Conservation (phyloP, 2,329 filamentous ascomycete species). For the Hymenoscyphus repandus region DNA sequence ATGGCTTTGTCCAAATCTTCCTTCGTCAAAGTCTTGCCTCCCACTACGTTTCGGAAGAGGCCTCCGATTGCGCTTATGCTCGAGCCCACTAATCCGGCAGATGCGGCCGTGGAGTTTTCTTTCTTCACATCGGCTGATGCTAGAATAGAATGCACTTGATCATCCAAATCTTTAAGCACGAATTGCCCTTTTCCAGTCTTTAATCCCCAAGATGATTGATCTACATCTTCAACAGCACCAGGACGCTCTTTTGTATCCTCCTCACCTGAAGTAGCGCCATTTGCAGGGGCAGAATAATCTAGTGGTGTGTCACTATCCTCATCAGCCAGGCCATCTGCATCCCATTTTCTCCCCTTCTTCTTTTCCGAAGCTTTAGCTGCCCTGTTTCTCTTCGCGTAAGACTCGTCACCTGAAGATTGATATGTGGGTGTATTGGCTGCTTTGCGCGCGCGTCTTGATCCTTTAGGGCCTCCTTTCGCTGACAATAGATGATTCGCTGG, state of each 20-base stretch:
- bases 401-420: constrained; percentile 81
- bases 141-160: constrained; percentile 88
- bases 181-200: constrained; percentile 87
- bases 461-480: constrained; percentile 71
- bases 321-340: constrained; percentile 79
- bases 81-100: constrained; percentile 67
- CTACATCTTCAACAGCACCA: constrained; percentile 65
- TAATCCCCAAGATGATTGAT: constrained; percentile 77
- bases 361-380: constrained; percentile 45
- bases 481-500: constrained; percentile 66
- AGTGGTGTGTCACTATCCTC: constrained; percentile 72
- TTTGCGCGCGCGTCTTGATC: constrained; percentile 74
- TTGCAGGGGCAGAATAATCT: constrained; percentile 75
- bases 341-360: constrained; percentile 91
- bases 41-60: constrained; percentile 90
- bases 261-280: constrained; percentile 48
- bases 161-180: constrained; percentile 85
- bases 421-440: constrained; percentile 56
- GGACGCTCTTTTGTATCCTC: constrained; percentile 44
- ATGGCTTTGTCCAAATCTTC: constrained; percentile 87
- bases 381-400: constrained; percentile 53
- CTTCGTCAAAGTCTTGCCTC: constrained; percentile 86
- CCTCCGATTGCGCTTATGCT: constrained; percentile 79
- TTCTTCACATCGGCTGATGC: constrained; percentile 69
- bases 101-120: constrained; percentile 36